Evolutionary conservation across 1,139 yeast species (phyloP), one percentile per base, ranked within the genome.

Genomic region (Ogataea hybrid): DNA sequence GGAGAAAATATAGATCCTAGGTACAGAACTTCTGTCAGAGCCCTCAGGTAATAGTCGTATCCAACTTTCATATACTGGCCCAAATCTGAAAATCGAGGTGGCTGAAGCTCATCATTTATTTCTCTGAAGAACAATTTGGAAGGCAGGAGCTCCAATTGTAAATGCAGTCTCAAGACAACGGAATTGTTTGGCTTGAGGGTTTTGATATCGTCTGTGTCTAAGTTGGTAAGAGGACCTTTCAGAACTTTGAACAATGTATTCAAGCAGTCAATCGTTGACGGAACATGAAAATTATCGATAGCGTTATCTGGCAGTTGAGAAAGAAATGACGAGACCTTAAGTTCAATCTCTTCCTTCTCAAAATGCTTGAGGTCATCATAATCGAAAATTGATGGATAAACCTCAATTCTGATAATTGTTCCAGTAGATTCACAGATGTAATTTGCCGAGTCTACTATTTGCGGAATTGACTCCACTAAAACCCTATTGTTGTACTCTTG

Each of bases 231-330:
- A 0, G 90, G 89, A 0, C 86, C 88, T 49, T 70, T 76, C 38
- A 84, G 64, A 3, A 81, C 81, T 49, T 77, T 78, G 43, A 75
- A 69, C 18, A 83, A 56, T 17, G 84, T 80, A 38, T 68, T 69
- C 27, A 82, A 62, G 53, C 88, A 80, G 39, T 75, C 77, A 1
- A 72, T 58, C 9, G 77, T 71, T 6, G 71, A 64, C 1, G 86
- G 85, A 1, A 71, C 53, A 8, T 45, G 34, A 5, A 46, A 20
- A 4, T 37, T 30, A 28, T 41, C 44, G 4, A 37, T 17, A 12
- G 29, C 15, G 28, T 52, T 54, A 21, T 64, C 65, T 12, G 54
- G 56, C 6, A 45, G 37, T 18, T 54, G 47, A 11, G 69, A 58
- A 0, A 68, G 58, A 32, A 48, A 56, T 8, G 58, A 55, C 4